Percentiles rank a stretch among this genome's conserved stretches.
Conservation (phyloP, 176 grass and related monocot species). For the Triticum urartu region DNA sequence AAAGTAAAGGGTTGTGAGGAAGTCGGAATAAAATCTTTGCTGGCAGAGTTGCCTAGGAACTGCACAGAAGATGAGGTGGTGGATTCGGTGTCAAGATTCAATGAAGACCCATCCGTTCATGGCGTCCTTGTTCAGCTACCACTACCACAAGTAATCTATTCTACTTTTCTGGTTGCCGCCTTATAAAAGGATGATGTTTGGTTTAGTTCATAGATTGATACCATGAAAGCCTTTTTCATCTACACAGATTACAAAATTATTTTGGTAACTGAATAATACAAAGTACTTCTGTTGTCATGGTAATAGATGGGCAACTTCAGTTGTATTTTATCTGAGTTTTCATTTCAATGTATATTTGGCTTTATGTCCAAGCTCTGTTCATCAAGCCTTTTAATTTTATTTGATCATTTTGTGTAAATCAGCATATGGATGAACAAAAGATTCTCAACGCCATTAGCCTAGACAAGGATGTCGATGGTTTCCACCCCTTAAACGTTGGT, state of each 20-base stretch:
- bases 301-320: not conserved
- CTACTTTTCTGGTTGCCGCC: constrained; percentile 6
- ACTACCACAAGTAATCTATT: constrained; percentile 68
- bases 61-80: constrained; percentile 74
- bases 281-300: not conserved
- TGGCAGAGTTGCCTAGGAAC: constrained; percentile 60
- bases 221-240: constrained; percentile 5
- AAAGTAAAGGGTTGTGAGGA: constrained; percentile 85
- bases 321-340: not conserved
- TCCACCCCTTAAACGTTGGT: constrained; percentile 84
- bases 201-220: constrained; percentile 10
- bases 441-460: constrained; percentile 66
- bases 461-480: constrained; percentile 96
- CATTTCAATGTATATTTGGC: not conserved
- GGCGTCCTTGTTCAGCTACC: constrained; percentile 93
- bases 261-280: not conserved
- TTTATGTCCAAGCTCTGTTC: not conserved
- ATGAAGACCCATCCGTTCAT: constrained; percentile 85
- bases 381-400: not conserved
- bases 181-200: not conserved
- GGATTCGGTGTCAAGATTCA: constrained; percentile 59
- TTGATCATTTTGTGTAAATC: constrained; percentile 29
- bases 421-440: constrained; percentile 92
- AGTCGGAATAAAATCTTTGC: constrained; percentile 85
- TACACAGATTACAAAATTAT: not conserved